Evolutionary conservation across 1,284 basidiomycete genomes (phyloP).

Genomic region (Malassezia arunalokei): DNA sequence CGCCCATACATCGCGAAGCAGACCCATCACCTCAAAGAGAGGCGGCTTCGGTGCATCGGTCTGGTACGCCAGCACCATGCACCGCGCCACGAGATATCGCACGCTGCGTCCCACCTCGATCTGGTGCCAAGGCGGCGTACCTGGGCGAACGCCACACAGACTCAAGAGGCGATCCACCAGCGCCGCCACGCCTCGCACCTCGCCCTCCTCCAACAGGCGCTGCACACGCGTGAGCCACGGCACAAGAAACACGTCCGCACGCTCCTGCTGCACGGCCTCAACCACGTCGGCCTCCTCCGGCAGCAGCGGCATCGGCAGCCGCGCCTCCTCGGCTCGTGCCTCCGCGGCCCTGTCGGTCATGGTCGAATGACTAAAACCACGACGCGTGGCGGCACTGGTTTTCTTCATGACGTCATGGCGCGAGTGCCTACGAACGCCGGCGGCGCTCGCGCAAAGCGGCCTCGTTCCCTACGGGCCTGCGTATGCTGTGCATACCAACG

Average conservation of each 20-base stretch:
- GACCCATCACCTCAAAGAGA: slow-evolving; percentile 20
- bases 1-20: neutral
- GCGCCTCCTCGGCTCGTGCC: neutral
- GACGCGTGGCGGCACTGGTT: too few species aligned
- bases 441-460: slow-evolving; percentile 1
- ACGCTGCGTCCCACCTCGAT: slow-evolving; percentile 4
- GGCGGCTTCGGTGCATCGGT: slow-evolving; percentile 20
- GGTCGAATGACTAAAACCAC: neutral
- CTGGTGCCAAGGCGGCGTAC: neutral
- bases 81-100: slow-evolving; percentile 5
- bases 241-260: slow-evolving; percentile 66
- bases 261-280: slow-evolving; percentile 54
- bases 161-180: slow-evolving; percentile 1
- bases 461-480: neutral
- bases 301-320: neutral
- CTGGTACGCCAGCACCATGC: slow-evolving; percentile 4
- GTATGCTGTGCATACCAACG: neutral
- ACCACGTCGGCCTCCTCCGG: slow-evolving; percentile 26
- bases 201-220: slow-evolving; percentile 51
- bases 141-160: neutral
- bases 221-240: slow-evolving; percentile 66
- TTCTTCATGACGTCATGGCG: neutral
- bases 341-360: neutral
- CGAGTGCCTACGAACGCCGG: slow-evolving; percentile 11
- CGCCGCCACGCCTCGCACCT: neutral